Conservation (phyloP, 2,329 filamentous ascomycete genomes). For the Aspergillus ochraceoroseus region DNA sequence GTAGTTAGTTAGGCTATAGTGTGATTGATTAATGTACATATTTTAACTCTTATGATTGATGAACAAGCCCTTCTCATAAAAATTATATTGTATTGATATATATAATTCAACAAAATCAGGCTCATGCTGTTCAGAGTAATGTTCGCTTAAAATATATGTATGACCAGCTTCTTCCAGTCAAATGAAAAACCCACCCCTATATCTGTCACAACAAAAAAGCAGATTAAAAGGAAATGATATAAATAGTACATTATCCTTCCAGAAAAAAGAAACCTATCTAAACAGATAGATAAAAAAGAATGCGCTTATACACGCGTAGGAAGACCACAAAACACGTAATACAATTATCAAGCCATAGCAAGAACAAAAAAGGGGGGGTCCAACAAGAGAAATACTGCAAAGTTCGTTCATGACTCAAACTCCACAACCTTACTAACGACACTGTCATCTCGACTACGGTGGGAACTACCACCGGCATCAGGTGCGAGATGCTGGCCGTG, state of each 20-base stretch:
- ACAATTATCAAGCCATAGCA: background rate
- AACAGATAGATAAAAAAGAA: slow-evolving; percentile 2
- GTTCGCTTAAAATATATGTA: no score
- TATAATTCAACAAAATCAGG: no score
- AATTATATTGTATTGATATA: no score
- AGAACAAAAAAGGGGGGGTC: background rate
- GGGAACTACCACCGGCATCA: background rate
- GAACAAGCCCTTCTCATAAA: no score
- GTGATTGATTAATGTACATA: no score
- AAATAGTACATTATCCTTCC: slow-evolving; percentile 1
- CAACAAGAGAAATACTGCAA: background rate
- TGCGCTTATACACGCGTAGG: background rate
- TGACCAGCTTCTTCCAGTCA: no score
- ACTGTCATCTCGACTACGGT: slow-evolving; percentile 20
- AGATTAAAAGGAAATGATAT: background rate
- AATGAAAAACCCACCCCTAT: background rate
- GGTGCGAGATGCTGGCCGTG: background rate
- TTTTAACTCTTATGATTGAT: no score
- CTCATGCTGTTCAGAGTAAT: no score
- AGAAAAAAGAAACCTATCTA: slow-evolving; percentile 9
- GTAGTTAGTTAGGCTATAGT: no score
- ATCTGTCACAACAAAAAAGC: background rate
- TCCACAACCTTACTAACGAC: slow-evolving; percentile 38
- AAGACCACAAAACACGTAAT: background rate
- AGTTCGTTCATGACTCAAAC: slow-evolving; percentile 32